Conservation (phyloP, 768 basidiomycete species). For the Calocera viscosa region DNA sequence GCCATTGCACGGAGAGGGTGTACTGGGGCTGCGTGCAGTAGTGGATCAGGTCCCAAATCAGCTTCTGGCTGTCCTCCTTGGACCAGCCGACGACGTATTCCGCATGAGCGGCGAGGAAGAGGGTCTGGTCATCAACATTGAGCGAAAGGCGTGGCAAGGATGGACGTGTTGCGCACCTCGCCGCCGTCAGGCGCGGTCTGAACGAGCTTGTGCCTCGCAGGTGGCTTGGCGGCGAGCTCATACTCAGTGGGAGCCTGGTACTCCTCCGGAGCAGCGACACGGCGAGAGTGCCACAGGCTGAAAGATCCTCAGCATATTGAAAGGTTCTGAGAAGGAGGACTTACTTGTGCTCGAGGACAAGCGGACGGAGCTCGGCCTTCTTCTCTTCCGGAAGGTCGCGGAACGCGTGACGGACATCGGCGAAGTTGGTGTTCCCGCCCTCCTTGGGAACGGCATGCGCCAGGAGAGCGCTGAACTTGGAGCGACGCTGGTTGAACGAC, state of each 20-base stretch:
- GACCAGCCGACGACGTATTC: constrained; percentile 17
- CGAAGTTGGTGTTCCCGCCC: constrained; percentile 24
- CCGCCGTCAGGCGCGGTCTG: constrained; percentile 17
- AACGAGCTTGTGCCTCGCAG: constrained; percentile 19
- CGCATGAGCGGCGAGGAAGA: constrained; percentile 19
- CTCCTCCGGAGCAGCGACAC: constrained; percentile 19
- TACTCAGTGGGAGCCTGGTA: constrained; percentile 14
- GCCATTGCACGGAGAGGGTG: constrained; percentile 15
- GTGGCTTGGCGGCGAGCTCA: constrained; percentile 17
- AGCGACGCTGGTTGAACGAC: constrained; percentile 21
- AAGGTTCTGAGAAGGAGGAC: not conserved
- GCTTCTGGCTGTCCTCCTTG: constrained; percentile 15
- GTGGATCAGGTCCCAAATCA: constrained; percentile 18
- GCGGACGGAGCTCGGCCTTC: constrained; percentile 17
- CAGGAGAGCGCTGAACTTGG: constrained; percentile 21
- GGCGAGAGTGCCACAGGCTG: constrained; percentile 19
- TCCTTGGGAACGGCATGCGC: constrained; percentile 21
- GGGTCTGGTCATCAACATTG: constrained; percentile 5
- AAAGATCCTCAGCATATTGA: not conserved
- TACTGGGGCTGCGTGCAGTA: constrained; percentile 18
- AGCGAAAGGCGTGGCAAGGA: not conserved
- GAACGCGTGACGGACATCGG: constrained; percentile 22
- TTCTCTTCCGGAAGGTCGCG: constrained; percentile 21
- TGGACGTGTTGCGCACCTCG: not conserved
- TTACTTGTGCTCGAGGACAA: constrained; percentile 19